Base-by-base conservation (phyloP, 345 rosid species). In the Ceriops zippeliana region DNA sequence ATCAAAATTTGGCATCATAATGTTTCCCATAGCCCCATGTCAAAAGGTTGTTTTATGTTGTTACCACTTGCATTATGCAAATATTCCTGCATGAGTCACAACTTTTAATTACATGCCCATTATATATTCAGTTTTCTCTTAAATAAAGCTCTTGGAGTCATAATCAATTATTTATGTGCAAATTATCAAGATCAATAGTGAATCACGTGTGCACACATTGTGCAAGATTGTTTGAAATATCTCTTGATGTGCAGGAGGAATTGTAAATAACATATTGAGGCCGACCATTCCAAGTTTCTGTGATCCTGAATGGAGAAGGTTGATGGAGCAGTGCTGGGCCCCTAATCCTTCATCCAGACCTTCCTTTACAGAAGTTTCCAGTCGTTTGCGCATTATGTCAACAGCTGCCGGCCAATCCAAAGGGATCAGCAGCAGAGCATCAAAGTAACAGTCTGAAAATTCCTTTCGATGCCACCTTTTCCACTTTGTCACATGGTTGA, bases 241-340 rank as follows among this genome's bases (percentile, higher is more conserved):
- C 28, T 56, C 28, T 56, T 56, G 28, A 56, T 24, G 30, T 69
- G 73, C 78, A 90, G 96, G 96, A 67, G 96, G 96, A 28, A 90
- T 88, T 65, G 96, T 90, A 71, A 88, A 78, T 63, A 90, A 90
- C 79, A 83, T 91, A 0, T 71, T 90, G 77, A 90, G 96, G 73
- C 96, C 96, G 26, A 73, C 87, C 27, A 82, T 90, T 66, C 96
- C 91, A n/a, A 76, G 72, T 72, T 68, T 47, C 58, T 90, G 96
- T 49, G 96, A 90, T 53, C 61, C 84, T 24, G 96, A 90, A 65
- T 90, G 93, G 93, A 82, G 80, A 77, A 75, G 67, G 42, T 59
- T 90, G 66, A 90, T 90, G 93, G 93, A 90, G 69, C 81, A 85
- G 72, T 90, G 93, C 60, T 90, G 96, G 93, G 86, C 96, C 4